These are phyloP conservation scores for Ustilago crameri DNA, from an alignment of 1,284 basidiomycete genomes.

Conservation along the genomic window DNA sequence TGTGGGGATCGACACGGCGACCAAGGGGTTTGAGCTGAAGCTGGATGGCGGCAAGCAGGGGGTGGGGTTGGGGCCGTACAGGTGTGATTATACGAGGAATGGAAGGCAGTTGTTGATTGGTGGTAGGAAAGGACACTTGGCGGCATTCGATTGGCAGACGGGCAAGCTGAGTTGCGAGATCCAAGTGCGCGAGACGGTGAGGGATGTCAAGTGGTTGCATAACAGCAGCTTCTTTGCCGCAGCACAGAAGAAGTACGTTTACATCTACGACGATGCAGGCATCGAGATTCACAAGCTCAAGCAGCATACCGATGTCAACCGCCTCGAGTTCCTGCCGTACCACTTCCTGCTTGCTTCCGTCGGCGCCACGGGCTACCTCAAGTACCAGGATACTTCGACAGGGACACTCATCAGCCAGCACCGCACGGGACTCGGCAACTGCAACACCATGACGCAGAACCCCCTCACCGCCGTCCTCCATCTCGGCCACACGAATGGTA, in stretches of 20 bases:
- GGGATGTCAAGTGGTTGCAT: constrained; percentile 94
- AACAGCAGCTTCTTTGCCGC: constrained; percentile 93
- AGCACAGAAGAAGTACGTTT: constrained; percentile 95
- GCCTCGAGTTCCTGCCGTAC: constrained; percentile 92
- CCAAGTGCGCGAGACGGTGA: constrained; percentile 85
- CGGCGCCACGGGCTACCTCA: constrained; percentile 87
- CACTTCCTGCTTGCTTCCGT: constrained; percentile 92
- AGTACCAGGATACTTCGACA: constrained; percentile 97
- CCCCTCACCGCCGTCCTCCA: constrained; percentile 88
- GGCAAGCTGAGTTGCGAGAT: constrained; percentile 88
- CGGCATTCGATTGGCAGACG: constrained; percentile 93
- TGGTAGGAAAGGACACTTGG: constrained; percentile 86
- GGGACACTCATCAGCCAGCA: constrained; percentile 87
- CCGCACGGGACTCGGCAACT: constrained; percentile 77
- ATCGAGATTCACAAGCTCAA: constrained; percentile 84
- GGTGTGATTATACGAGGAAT: constrained; percentile 84
- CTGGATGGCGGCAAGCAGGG: constrained; percentile 75
- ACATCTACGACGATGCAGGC: constrained; percentile 91
- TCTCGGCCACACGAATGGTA: constrained; percentile 81
- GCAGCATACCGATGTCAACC: constrained; percentile 86
- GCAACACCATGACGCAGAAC: constrained; percentile 89
- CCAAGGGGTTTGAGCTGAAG: constrained; percentile 81
- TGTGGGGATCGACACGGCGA: constrained; percentile 79
- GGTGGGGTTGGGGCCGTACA: constrained; percentile 77
- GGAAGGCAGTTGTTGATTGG: constrained; percentile 76